Evolutionary conservation across 495 filamentous ascomycete species (phyloP).

Genomic region (Sporormia fimetaria): DNA sequence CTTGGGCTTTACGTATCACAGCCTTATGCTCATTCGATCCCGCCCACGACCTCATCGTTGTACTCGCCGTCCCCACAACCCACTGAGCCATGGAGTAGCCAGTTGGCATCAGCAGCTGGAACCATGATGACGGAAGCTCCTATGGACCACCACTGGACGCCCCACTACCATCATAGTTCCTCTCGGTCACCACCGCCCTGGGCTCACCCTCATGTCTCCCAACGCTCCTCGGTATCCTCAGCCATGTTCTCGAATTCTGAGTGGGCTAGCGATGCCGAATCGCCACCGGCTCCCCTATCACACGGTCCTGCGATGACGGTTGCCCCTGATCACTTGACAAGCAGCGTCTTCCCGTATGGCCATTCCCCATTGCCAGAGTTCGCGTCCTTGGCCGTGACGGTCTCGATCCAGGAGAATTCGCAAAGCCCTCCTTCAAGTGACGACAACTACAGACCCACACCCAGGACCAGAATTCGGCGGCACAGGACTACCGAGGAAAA

Average conservation of each 20-base stretch:
- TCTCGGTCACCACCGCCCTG: conserved; percentile 20
- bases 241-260: conserved; percentile 18
- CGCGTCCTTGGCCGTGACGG: conserved; percentile 1
- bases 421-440: conserved; percentile 4
- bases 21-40: conserved; percentile 3
- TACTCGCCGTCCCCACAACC: conserved; percentile 23
- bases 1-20: conserved; percentile 21
- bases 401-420: too few species aligned
- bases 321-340: conserved; percentile 18
- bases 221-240: conserved; percentile 23
- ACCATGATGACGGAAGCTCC: conserved; percentile 18
- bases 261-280: conserved; percentile 10
- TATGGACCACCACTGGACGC: conserved; percentile 8
- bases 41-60: conserved; percentile 5
- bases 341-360: conserved; percentile 8
- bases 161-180: conserved; percentile 14
- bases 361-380: conserved; percentile 2
- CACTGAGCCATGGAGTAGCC: conserved; percentile 20
- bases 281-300: background rate
- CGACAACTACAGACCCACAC: background rate
- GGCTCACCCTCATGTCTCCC: conserved; percentile 9
- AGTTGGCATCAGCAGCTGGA: conserved; percentile 11
- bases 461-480: conserved; percentile 36
- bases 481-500: conserved; percentile 59
- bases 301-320: conserved; percentile 10